Conservation (phyloP, 129 eudicot genomes). For the Solidago caesia region DNA sequence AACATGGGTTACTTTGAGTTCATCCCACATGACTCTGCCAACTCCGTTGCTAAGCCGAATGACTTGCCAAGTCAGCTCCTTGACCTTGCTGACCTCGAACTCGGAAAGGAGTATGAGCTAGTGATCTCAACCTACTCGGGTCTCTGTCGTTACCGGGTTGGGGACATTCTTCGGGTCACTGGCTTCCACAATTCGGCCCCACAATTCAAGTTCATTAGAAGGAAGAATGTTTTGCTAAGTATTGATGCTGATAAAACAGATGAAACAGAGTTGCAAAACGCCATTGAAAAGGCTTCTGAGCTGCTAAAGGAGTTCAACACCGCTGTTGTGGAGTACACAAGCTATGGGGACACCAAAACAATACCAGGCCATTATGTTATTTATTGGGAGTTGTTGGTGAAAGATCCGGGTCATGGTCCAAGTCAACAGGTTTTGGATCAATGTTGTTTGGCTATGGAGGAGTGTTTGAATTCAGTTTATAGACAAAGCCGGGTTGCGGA, state of each 20-base stretch:
- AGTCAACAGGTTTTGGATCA: slow-evolving; percentile 27
- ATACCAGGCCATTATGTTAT: slow-evolving; percentile 58
- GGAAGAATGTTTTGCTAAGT: slow-evolving; percentile 66
- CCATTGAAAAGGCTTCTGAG: slow-evolving; percentile 51
- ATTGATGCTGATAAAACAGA: slow-evolving; percentile 75
- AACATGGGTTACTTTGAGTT: slow-evolving; percentile 69
- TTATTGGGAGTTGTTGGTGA: slow-evolving; percentile 53
- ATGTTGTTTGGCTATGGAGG: slow-evolving; percentile 53
- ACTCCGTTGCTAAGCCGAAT: slow-evolving; percentile 26
- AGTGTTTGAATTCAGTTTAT: slow-evolving; percentile 48
- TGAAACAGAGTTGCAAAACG: slow-evolving; percentile 70
- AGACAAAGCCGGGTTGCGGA: slow-evolving; percentile 58
- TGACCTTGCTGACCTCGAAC: slow-evolving; percentile 61
- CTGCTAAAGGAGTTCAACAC: slow-evolving; percentile 40
- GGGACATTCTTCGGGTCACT: slow-evolving; percentile 75
- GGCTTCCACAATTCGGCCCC: slow-evolving; percentile 84
- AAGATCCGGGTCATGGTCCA: slow-evolving; percentile 39
- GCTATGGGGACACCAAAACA: slow-evolving; percentile 48
- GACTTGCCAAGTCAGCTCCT: slow-evolving; percentile 39
- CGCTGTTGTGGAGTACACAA: slow-evolving; percentile 58
- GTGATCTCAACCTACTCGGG: slow-evolving; percentile 75
- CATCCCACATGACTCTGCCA: slow-evolving; percentile 45
- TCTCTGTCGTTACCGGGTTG: slow-evolving; percentile 71
- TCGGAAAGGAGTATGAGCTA: slow-evolving; percentile 69
- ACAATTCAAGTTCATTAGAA: slow-evolving; percentile 68